Conservation (phyloP, 2,329 filamentous ascomycete species). For the Nectriaceae sp. region DNA sequence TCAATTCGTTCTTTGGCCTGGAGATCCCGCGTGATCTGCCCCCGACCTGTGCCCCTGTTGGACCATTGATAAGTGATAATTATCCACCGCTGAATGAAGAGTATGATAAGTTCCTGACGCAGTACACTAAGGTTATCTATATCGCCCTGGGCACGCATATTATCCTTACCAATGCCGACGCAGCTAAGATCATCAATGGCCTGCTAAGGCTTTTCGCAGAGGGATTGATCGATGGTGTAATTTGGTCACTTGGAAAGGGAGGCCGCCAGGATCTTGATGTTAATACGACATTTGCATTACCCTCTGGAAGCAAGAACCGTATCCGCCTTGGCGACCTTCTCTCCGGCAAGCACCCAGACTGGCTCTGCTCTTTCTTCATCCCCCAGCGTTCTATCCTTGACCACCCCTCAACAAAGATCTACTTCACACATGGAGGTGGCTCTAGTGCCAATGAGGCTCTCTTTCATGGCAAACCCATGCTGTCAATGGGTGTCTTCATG, state of each 20-base stretch:
- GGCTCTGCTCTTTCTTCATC: slow-evolving; percentile 33
- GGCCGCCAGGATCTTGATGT: slow-evolving; percentile 19
- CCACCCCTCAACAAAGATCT: slow-evolving; percentile 32
- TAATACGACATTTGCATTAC: background rate
- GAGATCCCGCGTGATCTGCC: slow-evolving; percentile 43
- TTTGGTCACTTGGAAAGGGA: slow-evolving; percentile 35
- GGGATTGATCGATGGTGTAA: slow-evolving; percentile 36
- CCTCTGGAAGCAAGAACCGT: slow-evolving; percentile 1
- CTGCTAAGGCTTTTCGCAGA: slow-evolving; percentile 20
- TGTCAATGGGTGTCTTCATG: slow-evolving; percentile 37
- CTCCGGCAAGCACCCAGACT: slow-evolving; percentile 23
- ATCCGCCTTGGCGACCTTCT: slow-evolving; percentile 19
- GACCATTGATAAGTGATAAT: slow-evolving; percentile 37
- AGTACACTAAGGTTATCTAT: slow-evolving; percentile 34
- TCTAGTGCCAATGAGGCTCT: slow-evolving; percentile 39
- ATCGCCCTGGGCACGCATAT: slow-evolving; percentile 43
- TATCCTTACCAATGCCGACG: slow-evolving; percentile 25
- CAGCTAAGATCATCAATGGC: slow-evolving; percentile 31
- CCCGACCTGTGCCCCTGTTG: slow-evolving; percentile 37
- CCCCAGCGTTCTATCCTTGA: slow-evolving; percentile 40
- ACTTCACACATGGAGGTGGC: slow-evolving; percentile 40
- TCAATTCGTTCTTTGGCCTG: slow-evolving; percentile 45
- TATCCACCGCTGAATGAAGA: slow-evolving; percentile 30
- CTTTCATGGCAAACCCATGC: slow-evolving; percentile 37
- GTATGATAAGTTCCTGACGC: slow-evolving; percentile 29